These are phyloP conservation scores for Coprinopsis strossmayeri DNA, from an alignment of 768 basidiomycete genomes.

Conservation along the genomic window DNA sequence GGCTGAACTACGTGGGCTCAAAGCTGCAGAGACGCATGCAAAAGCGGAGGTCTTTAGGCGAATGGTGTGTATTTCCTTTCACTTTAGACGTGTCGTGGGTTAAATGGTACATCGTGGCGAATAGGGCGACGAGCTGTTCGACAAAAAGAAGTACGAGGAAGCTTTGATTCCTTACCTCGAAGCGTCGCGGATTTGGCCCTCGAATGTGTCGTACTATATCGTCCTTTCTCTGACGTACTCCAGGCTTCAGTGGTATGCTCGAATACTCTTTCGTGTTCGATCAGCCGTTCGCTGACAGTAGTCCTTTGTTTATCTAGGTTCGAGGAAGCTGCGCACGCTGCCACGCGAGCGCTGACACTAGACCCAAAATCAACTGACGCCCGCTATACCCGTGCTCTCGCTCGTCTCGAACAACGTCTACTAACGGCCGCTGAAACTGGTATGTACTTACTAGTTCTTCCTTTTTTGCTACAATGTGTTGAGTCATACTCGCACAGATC, in stretches of 20 bases:
- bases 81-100: neutral
- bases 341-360: constrained; percentile 27
- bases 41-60: constrained; percentile 10
- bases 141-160: constrained; percentile 24
- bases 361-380: constrained; percentile 34
- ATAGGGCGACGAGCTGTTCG: constrained; percentile 30
- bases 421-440: constrained; percentile 25
- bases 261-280: constrained; percentile 7
- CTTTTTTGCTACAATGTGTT: too few species aligned
- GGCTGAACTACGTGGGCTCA: constrained; percentile 2
- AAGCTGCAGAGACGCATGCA: constrained; percentile 10
- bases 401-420: constrained; percentile 29
- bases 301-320: constrained; percentile 25
- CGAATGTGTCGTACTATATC: constrained; percentile 27
- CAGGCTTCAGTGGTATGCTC: constrained; percentile 26
- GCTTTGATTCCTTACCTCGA: constrained; percentile 28
- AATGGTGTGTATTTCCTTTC: constrained; percentile 3
- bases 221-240: constrained; percentile 29
- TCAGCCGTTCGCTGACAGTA: too few species aligned
- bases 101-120: too few species aligned
- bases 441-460: constrained; percentile 8
- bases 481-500: constrained; percentile 15
- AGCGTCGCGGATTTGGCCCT: constrained; percentile 26
- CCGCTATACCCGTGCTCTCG: constrained; percentile 34
- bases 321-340: constrained; percentile 31